Percentiles rank a stretch among this genome's conserved stretches.
phyloP scores from a whole-genome alignment of 2,329 filamentous ascomycete genomes.

The Phaeosphaeriaceae sp. region DNA sequence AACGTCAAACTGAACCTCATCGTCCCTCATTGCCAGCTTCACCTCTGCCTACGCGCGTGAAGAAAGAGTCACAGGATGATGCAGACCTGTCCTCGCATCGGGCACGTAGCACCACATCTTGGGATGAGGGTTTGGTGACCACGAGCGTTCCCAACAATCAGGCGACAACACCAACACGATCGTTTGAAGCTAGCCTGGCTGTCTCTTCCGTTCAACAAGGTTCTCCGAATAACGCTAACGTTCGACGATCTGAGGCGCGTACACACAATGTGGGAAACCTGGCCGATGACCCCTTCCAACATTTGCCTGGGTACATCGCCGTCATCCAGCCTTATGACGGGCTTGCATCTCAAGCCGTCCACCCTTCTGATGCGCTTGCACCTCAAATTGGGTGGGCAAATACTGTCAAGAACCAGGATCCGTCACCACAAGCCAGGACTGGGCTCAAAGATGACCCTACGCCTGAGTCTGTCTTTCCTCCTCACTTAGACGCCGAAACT shows the following conservation, averaged over 20 bases:
- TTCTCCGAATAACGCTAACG: neutral
- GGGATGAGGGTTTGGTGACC: neutral
- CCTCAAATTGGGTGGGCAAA: neutral
- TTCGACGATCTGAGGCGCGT: neutral
- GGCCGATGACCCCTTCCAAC: neutral
- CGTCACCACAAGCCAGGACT: neutral
- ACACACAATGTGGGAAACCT: neutral
- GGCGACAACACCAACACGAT: neutral
- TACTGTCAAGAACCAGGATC: neutral
- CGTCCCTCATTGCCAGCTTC: neutral
- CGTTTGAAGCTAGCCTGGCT: neutral
- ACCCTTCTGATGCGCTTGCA: neutral
- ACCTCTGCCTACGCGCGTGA: neutral
- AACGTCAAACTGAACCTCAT: neutral
- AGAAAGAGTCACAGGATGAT: neutral
- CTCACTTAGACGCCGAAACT: conserved; percentile 3
- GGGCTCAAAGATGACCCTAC: conserved; percentile 4
- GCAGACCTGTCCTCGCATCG: neutral
- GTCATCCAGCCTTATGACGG: neutral
- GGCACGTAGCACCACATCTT: neutral
- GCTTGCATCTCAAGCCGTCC: neutral
- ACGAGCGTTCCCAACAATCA: neutral
- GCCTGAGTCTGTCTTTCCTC: neutral
- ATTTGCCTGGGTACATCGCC: neutral
- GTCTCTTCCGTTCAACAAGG: neutral